phyloP scores from a whole-genome alignment of 805 yeast species.

The Yamadazyma takamatsuzukensis region DNA sequence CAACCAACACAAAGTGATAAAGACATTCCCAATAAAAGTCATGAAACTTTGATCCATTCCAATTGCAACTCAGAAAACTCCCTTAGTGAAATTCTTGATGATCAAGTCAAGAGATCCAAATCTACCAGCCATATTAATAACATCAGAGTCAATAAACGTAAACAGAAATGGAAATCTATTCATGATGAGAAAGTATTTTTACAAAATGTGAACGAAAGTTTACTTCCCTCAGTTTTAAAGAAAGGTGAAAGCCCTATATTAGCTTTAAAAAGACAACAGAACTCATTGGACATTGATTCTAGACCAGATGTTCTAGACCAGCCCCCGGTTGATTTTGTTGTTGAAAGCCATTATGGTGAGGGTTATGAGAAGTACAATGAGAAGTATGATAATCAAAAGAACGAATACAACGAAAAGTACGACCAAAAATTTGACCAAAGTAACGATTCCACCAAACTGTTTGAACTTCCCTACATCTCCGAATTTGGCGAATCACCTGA shows the following conservation, averaged over 20 bases:
- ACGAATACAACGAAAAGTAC: too few species aligned
- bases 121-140: slow-evolving; percentile 16
- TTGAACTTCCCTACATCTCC: slow-evolving; percentile 18
- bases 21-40: slow-evolving; percentile 4
- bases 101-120: slow-evolving; percentile 21
- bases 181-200: slow-evolving; percentile 27
- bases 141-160: slow-evolving; percentile 12
- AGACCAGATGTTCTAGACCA: too few species aligned
- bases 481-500: slow-evolving; percentile 21
- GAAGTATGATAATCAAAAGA: too few species aligned
- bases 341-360: too few species aligned
- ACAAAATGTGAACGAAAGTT: slow-evolving; percentile 24
- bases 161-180: slow-evolving; percentile 22
- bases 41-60: slow-evolving; percentile 12
- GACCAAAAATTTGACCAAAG: too few species aligned
- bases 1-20: too few species aligned
- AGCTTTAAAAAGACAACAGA: slow-evolving; percentile 20
- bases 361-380: too few species aligned
- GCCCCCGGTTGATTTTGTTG: too few species aligned
- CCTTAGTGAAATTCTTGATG: slow-evolving; percentile 2
- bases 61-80: slow-evolving; percentile 10
- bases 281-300: too few species aligned
- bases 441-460: too few species aligned
- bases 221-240: slow-evolving; percentile 32
- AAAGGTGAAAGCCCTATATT: slow-evolving; percentile 30